A percentile compares a stretch with the other conserved stretches of the same genome.
Evolutionary conservation across 2,329 filamentous ascomycete species (phyloP).

Genomic region (Exophiala sideris): DNA sequence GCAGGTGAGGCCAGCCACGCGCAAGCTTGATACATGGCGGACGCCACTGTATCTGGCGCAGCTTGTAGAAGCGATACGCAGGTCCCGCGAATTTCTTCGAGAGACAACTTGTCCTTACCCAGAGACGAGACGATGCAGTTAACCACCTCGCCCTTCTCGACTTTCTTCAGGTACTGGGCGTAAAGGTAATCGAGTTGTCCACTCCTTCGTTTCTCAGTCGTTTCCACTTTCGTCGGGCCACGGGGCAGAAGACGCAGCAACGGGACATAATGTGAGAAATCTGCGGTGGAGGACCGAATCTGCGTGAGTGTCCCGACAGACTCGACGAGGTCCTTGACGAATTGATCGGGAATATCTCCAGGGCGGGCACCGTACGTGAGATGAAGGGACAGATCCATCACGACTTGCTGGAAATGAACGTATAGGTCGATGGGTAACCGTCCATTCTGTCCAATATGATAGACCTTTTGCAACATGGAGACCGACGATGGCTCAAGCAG

Average conservation of each 20-base stretch:
- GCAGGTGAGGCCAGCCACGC: constrained; percentile 1
- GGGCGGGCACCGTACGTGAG: constrained; percentile 5
- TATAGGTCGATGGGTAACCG: neutral
- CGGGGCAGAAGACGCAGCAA: neutral
- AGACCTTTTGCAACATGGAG: neutral
- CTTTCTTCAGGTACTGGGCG: neutral
- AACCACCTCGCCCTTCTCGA: neutral
- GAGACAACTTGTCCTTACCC: neutral
- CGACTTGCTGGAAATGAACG: neutral
- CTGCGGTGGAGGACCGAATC: neutral
- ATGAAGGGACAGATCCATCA: constrained; percentile 3
- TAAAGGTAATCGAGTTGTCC: neutral
- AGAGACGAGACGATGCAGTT: constrained; percentile 7
- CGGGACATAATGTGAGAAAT: constrained; percentile 1
- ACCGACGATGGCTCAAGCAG: constrained; percentile 7
- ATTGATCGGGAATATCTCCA: constrained; percentile 1
- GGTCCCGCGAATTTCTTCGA: constrained; percentile 5
- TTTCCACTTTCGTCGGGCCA: neutral
- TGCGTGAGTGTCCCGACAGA: neutral
- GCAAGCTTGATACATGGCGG: constrained; percentile 1
- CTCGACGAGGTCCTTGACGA: neutral
- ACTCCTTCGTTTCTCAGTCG: neutral
- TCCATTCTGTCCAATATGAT: constrained; percentile 1
- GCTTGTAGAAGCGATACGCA: constrained; percentile 10
- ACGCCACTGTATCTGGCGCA: constrained; percentile 5